Percentiles rank a stretch among this genome's conserved stretches.
These are phyloP conservation scores for Thalassiosira ordinaria DNA, from an alignment of 352 stramenopile species.

Conservation along the genomic window DNA sequence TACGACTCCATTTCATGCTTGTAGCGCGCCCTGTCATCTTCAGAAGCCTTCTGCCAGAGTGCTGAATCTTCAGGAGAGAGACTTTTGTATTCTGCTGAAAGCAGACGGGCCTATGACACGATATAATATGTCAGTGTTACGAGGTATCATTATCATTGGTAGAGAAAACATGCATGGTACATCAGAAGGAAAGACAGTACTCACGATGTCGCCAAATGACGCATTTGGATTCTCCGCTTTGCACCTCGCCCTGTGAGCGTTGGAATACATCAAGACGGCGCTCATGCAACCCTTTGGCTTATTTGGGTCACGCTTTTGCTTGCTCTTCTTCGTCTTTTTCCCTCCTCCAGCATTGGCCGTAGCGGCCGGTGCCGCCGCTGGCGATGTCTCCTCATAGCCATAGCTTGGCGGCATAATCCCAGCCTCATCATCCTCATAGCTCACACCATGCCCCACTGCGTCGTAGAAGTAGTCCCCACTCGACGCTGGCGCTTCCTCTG, in stretches of 20 bases:
- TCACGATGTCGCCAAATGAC: conserved; percentile 89
- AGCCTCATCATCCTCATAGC: conserved; percentile 12
- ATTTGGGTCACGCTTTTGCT: conserved; percentile 90
- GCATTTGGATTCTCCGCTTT: conserved; percentile 88
- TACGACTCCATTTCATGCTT: conserved; percentile 63
- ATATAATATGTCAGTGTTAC: too few relatives aligned
- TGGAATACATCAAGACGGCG: conserved; percentile 85
- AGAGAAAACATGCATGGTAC: background rate
- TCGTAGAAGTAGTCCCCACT: conserved; percentile 1
- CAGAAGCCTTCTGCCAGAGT: conserved; percentile 83
- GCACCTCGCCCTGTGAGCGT: conserved; percentile 87
- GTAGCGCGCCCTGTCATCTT: conserved; percentile 88
- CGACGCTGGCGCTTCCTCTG: background rate
- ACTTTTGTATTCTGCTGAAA: conserved; percentile 25
- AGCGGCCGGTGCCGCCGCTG: background rate
- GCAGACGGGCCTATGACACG: conserved; percentile 9
- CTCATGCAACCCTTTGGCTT: conserved; percentile 92
- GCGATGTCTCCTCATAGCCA: too few relatives aligned
- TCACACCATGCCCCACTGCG: conserved; percentile 7
- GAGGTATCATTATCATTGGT: too few relatives aligned
- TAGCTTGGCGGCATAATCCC: too few relatives aligned
- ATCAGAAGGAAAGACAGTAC: background rate
- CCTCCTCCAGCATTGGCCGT: background rate
- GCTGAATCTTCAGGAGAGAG: conserved; percentile 5
- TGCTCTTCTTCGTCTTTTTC: conserved; percentile 19